A percentile compares a stretch with the other conserved stretches of the same genome.
These are phyloP conservation scores for Gnetum montanum DNA, from an alignment of 75 land plant genomes.

Conservation along the genomic window DNA sequence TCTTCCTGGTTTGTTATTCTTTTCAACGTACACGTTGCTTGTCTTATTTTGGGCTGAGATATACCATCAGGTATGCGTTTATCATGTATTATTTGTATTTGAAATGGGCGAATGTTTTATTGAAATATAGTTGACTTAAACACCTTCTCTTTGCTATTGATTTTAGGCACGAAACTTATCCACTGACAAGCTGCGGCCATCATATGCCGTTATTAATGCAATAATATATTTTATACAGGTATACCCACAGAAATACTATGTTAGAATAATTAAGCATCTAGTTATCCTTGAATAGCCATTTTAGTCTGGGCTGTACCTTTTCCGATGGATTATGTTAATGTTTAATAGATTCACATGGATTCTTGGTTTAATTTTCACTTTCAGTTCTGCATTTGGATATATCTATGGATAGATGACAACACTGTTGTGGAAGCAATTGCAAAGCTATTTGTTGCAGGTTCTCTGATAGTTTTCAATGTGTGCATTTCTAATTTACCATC, in stretches of 20 bases:
- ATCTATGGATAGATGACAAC: slow-evolving; percentile 43
- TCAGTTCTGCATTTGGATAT: slow-evolving; percentile 77
- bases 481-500: not conserved
- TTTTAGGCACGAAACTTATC: slow-evolving; percentile 85
- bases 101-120: not conserved
- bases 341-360: slow-evolving; percentile 4
- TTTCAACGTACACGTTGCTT: slow-evolving; percentile 91
- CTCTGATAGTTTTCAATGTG: not conserved
- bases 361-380: not conserved
- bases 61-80: slow-evolving; percentile 60
- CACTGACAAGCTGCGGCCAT: slow-evolving; percentile 74
- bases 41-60: slow-evolving; percentile 98
- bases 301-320: too few relatives aligned
- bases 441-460: slow-evolving; percentile 79
- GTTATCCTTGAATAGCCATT: slow-evolving; percentile 1
- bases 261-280: not conserved
- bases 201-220: slow-evolving; percentile 46
- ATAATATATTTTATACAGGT: slow-evolving; percentile 55
- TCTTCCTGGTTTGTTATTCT: slow-evolving; percentile 82
- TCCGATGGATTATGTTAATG: not conserved
- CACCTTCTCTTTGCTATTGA: slow-evolving; percentile 1
- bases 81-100: not conserved
- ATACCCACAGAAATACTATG: not conserved
- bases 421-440: slow-evolving; percentile 46
- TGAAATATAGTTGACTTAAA: not conserved